Evolutionary conservation across 176 grass and related monocot species (phyloP).

Genomic region (Carex cristatella): DNA sequence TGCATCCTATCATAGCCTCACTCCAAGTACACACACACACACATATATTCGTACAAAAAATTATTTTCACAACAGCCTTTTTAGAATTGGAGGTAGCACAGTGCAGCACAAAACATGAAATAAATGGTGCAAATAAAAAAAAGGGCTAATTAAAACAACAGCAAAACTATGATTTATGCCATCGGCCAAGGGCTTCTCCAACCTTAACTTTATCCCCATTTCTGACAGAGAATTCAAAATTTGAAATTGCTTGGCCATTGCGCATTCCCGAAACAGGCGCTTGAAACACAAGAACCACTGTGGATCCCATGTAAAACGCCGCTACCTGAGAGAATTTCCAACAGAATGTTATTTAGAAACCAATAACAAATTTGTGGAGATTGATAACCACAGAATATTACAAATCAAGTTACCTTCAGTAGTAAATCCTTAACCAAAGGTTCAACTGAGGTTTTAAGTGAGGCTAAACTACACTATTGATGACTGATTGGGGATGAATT

Average conservation of each 20-base stretch:
- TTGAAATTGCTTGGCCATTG: conserved; percentile 15
- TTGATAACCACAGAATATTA: background rate
- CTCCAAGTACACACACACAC: no score
- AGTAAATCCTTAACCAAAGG: background rate
- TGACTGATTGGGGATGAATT: background rate
- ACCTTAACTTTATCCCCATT: conserved; percentile 63
- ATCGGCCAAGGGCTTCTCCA: conserved; percentile 68
- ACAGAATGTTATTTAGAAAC: background rate
- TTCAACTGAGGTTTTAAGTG: background rate
- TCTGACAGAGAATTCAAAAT: conserved; percentile 58
- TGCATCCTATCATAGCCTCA: no score
- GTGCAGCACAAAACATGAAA: background rate
- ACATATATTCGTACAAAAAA: background rate
- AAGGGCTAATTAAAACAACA: background rate
- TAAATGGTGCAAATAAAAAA: background rate
- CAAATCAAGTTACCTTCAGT: background rate
- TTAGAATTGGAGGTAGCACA: background rate
- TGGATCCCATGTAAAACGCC: conserved; percentile 77
- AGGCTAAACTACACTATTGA: background rate
- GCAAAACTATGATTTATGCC: conserved; percentile 32
- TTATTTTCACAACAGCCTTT: background rate
- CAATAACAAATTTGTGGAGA: background rate
- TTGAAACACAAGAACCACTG: conserved; percentile 76
- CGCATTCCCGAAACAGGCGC: conserved; percentile 44
- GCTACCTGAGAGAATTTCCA: conserved; percentile 38